Evolutionary conservation across 2,329 filamentous ascomycete genomes (phyloP), one percentile per base, ranked within the genome.

Genomic region (Pyrenochaeta sp.): DNA sequence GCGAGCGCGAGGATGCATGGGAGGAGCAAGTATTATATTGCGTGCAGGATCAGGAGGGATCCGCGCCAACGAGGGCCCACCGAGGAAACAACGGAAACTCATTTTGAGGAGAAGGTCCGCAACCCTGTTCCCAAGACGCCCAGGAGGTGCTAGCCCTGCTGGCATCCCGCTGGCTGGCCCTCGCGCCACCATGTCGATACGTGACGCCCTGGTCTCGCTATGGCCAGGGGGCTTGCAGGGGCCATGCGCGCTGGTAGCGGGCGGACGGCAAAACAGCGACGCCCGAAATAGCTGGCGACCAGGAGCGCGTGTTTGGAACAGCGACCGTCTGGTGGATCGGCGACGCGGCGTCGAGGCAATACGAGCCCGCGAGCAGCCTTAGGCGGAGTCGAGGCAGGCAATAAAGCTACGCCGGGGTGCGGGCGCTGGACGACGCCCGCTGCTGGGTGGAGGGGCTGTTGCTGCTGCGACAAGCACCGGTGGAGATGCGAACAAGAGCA

Each of bases 21-120:
- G 58, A 50, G 39, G 44, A 41, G 34, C 36, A 48, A 55, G 36
- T 58, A 48, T 57, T 67, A 67, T 68, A 68, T 63, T 59, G 57
- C 35, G 35, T 53, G 48, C 48, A 57, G 51, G 45, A 51, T 45
- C 51, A 58, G 54, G 51, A 46, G 52, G 40, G 47, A 44, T 55
- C 50, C 42, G 43, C 52, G 48, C 45, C 42, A 46, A 41, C 51
- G 50, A 44, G 50, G 51, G 44, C 46, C 54, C 44, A 35, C 49
- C 17, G 54, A 60, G 52, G 55, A 62, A 65, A 62, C 60, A 53
- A 55, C 55, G 58, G 55, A 44, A 48, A 49, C 46, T 51, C 40
- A 44, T 37, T 44, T 41, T 47, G 48, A 47, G 53, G 37, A 41
- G 45, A 44, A 46, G 31, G 39, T 43, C 32, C 32, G 29, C 40